Percentiles rank a stretch among this genome's conserved stretches.
Evolutionary conservation across 345 rosid genomes (phyloP).

Genomic region (Hibiscus tridactylites): DNA sequence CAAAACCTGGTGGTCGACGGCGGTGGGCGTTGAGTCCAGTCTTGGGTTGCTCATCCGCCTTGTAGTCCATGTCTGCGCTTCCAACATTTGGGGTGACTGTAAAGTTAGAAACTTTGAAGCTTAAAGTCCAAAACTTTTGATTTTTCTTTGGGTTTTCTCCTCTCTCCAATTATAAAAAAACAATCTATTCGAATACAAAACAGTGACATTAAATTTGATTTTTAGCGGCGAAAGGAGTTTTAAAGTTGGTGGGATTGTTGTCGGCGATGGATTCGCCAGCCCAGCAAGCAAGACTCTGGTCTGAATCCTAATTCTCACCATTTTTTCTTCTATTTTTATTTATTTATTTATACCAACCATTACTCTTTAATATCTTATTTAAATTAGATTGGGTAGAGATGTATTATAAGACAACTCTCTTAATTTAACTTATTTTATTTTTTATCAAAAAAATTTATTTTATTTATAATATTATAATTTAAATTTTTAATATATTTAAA

Average conservation of each 20-base stretch:
- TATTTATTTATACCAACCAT: neutral
- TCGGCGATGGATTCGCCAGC: constrained; percentile 27
- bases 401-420: too few relatives aligned
- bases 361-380: too few relatives aligned
- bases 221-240: constrained; percentile 12
- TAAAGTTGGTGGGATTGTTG: constrained; percentile 29
- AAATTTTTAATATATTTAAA: too few relatives aligned
- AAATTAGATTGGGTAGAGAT: too few relatives aligned
- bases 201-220: constrained; percentile 1
- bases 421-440: too few relatives aligned
- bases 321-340: neutral
- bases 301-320: constrained; percentile 2
- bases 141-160: neutral
- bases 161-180: constrained; percentile 8
- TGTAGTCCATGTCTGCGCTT: constrained; percentile 98
- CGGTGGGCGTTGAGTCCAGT: constrained; percentile 37
- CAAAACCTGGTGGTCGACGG: constrained; percentile 32
- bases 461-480: too few relatives aligned
- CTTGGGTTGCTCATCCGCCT: constrained; percentile 96
- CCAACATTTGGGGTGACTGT: constrained; percentile 52
- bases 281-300: neutral
- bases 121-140: neutral
- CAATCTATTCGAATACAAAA: neutral
- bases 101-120: neutral
- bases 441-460: too few relatives aligned